Conservation (phyloP, 352 stramenopile genomes). For the Phytophthora multivora region DNA sequence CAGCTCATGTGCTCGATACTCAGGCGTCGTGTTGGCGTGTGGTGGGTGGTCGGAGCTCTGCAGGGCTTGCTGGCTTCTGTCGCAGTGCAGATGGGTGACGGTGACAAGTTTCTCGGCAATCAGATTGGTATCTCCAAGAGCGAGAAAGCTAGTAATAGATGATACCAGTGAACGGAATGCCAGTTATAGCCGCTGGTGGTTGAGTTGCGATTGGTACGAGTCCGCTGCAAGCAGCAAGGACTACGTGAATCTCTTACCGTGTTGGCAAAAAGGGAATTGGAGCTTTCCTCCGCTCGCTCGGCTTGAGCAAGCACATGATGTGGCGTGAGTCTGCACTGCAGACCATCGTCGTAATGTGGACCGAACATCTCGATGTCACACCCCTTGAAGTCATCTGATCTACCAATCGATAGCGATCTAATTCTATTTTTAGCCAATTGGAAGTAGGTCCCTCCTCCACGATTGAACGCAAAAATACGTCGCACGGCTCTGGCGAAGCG, state of each 20-base stretch:
- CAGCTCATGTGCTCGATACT: slow-evolving; percentile 32
- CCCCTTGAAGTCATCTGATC: slow-evolving; percentile 22
- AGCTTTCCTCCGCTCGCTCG: neutral
- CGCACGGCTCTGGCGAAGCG: slow-evolving; percentile 18
- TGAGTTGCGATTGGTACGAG: slow-evolving; percentile 20
- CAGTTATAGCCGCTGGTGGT: slow-evolving; percentile 10
- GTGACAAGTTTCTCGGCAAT: slow-evolving; percentile 18
- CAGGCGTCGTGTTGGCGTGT: slow-evolving; percentile 6
- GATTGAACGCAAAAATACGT: slow-evolving; percentile 22
- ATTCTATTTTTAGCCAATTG: slow-evolving; percentile 12
- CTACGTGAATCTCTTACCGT: slow-evolving; percentile 23
- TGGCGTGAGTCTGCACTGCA: neutral
- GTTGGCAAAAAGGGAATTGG: slow-evolving; percentile 29
- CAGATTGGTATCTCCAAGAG: neutral
- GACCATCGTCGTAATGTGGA: slow-evolving; percentile 19
- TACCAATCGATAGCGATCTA: slow-evolving; percentile 14
- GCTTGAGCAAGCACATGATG: neutral
- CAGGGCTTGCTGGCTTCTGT: slow-evolving; percentile 12
- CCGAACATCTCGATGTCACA: slow-evolving; percentile 18
- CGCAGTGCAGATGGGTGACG: neutral
- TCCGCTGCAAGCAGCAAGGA: slow-evolving; percentile 21
- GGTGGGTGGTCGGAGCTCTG: neutral
- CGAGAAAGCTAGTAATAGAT: neutral
- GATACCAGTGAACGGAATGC: slow-evolving; percentile 2
- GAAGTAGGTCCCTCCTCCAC: slow-evolving; percentile 16